Base-by-base conservation (phyloP, 164 flowering plant species). In the Tetrastigma voinierianum region DNA sequence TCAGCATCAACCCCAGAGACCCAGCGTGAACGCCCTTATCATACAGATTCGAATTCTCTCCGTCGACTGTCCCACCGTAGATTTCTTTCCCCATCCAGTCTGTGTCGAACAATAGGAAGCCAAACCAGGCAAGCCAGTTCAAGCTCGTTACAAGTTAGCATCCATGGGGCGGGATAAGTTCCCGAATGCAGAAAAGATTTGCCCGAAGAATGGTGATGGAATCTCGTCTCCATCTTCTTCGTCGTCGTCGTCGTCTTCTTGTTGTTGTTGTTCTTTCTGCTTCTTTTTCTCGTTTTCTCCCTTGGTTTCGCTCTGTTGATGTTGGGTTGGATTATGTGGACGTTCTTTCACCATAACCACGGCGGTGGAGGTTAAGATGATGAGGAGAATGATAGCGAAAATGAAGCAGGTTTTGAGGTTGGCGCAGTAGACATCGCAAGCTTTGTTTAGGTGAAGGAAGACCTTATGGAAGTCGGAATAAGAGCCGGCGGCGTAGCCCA, bases 1-100 rank as follows among this genome's bases (percentile, higher is more conserved):
- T 85, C 21, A 91, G 46, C 90, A 90, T 82, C 54, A 91, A 64
- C 10, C 93, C 97, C 32, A 91, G 51, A 0, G 97, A 65, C 0
- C 97, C 96, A 0, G 83, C 88, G 0, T 75, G 76, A 1, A 91
- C 96, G 0, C 97, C 96, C 0, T 2, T 21, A 54, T 74, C 77
- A 57, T 91, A 90, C 51, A 67, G 10, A 54, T 24, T 70, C 6
- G 71, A 73, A 16, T 53, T 49, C 0, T 69, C 77, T 2, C 62
- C 81, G 10, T 51, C 52, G 6, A 61, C 73, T 16, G 21, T 60
- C 40, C 40, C 97, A 1, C 96, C 93, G 68, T 80, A 91, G 46
- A 91, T 87, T 74, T 91, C 97, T 18, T 67, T 72, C 57, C 96
- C 96, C 91, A 90, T 86, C 97, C 97, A 91, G 64, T 89, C 97